Conservation (phyloP, 352 stramenopile genomes). For the Pythium angustatum region DNA sequence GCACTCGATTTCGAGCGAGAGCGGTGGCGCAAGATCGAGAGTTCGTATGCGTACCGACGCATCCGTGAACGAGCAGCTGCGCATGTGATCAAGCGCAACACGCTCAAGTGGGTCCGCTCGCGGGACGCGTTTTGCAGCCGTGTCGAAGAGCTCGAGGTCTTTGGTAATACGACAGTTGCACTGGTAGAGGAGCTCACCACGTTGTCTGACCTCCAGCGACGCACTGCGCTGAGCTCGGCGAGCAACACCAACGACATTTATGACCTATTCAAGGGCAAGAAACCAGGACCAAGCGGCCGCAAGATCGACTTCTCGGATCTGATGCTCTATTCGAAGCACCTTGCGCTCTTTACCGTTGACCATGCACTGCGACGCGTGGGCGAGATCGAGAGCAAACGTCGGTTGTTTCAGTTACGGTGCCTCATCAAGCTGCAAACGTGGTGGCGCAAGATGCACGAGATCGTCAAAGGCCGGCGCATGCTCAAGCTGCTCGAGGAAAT, state of each 20-base stretch:
- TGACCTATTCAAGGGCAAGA: constrained; percentile 36
- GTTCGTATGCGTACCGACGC: constrained; percentile 61
- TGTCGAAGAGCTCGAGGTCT: constrained; percentile 61
- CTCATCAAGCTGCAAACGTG: constrained; percentile 62
- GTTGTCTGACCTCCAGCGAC: constrained; percentile 15
- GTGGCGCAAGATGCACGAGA: constrained; percentile 52
- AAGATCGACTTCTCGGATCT: constrained; percentile 60
- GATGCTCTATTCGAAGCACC: constrained; percentile 67
- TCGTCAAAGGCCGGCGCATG: constrained; percentile 46
- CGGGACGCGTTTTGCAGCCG: constrained; percentile 53
- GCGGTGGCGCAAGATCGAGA: constrained; percentile 21
- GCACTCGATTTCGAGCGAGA: constrained; percentile 9
- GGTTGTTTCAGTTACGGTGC: constrained; percentile 48
- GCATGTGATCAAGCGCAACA: constrained; percentile 61
- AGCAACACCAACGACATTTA: constrained; percentile 38
- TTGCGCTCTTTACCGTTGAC: constrained; percentile 67
- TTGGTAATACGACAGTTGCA: constrained; percentile 56
- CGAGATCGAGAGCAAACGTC: constrained; percentile 53
- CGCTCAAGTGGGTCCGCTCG: constrained; percentile 52
- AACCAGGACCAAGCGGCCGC: constrained; percentile 7
- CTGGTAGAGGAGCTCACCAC: constrained; percentile 50
- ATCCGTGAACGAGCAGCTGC: constrained; percentile 56
- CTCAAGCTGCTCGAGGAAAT: constrained; percentile 46
- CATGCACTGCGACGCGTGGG: constrained; percentile 58
- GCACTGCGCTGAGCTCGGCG: constrained; percentile 2